These are phyloP conservation scores for Ophiostoma sp. DNA, from an alignment of 2,329 filamentous ascomycete species.

Conservation along the genomic window DNA sequence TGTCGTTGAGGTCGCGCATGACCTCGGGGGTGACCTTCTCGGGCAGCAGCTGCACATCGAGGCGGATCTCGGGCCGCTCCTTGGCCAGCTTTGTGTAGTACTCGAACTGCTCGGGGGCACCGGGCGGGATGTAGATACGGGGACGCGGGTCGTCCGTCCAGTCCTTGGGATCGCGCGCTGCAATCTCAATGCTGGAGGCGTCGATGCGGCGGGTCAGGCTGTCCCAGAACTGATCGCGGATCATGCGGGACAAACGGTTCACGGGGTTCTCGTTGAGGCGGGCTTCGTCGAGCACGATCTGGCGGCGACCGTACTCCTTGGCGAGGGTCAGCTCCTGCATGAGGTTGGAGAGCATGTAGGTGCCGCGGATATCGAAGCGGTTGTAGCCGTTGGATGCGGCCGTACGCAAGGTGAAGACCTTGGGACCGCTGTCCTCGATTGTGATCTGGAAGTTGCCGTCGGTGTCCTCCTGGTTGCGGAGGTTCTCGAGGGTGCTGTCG, in stretches of 20 bases:
- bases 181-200: constrained; percentile 79
- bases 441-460: constrained; percentile 96
- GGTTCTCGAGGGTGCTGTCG: constrained; percentile 74
- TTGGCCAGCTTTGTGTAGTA: constrained; percentile 83
- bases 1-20: constrained; percentile 79
- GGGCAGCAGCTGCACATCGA: constrained; percentile 81
- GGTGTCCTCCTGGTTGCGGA: constrained; percentile 85
- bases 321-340: constrained; percentile 92
- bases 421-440: constrained; percentile 91
- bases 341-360: constrained; percentile 95
- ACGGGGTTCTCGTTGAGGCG: constrained; percentile 95
- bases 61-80: constrained; percentile 75
- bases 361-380: constrained; percentile 87
- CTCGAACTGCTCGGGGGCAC: constrained; percentile 81
- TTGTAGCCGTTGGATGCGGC: constrained; percentile 83
- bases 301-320: constrained; percentile 83
- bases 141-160: constrained; percentile 89
- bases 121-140: constrained; percentile 84
- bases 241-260: constrained; percentile 79
- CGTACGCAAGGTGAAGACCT: constrained; percentile 81
- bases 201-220: constrained; percentile 88
- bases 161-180: constrained; percentile 89
- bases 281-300: constrained; percentile 87
- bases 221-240: constrained; percentile 90
- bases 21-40: constrained; percentile 77